Conservation (phyloP, 2,329 filamentous ascomycete species). For the Scytalidium sp. region DNA sequence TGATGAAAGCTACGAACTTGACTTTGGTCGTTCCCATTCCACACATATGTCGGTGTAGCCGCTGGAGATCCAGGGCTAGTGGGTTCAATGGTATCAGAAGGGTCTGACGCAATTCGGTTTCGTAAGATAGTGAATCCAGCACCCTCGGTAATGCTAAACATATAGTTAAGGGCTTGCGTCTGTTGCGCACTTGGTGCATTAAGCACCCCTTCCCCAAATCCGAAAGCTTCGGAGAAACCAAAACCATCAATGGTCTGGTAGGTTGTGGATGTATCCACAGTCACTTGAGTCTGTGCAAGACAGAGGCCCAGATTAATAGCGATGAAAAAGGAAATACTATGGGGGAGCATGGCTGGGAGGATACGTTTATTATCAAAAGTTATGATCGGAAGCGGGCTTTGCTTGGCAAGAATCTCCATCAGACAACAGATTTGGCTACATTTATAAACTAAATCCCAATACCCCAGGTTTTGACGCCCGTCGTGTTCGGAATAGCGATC, state of each 20-base stretch:
- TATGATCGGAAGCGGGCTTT: too few relatives aligned
- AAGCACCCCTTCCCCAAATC: conserved; percentile 37
- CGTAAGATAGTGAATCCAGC: conserved; percentile 49
- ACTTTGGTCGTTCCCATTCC: conserved; percentile 43
- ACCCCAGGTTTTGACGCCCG: too few relatives aligned
- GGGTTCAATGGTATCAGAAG: conserved; percentile 40
- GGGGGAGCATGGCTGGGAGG: too few relatives aligned
- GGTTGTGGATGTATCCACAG: conserved; percentile 16
- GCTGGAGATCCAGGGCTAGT: conserved; percentile 39
- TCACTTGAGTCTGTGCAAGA: conserved; percentile 13
- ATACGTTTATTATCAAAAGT: too few relatives aligned
- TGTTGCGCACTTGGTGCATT: conserved; percentile 28
- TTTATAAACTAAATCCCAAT: too few relatives aligned
- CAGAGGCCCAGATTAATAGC: too few relatives aligned
- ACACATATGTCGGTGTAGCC: conserved; percentile 39
- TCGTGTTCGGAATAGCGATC: too few relatives aligned
- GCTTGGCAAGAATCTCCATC: too few relatives aligned
- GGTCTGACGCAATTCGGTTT: conserved; percentile 38
- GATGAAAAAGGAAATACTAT: too few relatives aligned
- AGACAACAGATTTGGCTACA: too few relatives aligned
- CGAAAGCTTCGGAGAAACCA: conserved; percentile 47
- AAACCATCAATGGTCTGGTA: conserved; percentile 43
- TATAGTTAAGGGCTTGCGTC: conserved; percentile 38
- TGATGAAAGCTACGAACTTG: too few relatives aligned
- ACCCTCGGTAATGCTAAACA: conserved; percentile 42